These are phyloP conservation scores for Jacaranda mimosifolia DNA, from an alignment of 257 asterid species.

Conservation along the genomic window DNA sequence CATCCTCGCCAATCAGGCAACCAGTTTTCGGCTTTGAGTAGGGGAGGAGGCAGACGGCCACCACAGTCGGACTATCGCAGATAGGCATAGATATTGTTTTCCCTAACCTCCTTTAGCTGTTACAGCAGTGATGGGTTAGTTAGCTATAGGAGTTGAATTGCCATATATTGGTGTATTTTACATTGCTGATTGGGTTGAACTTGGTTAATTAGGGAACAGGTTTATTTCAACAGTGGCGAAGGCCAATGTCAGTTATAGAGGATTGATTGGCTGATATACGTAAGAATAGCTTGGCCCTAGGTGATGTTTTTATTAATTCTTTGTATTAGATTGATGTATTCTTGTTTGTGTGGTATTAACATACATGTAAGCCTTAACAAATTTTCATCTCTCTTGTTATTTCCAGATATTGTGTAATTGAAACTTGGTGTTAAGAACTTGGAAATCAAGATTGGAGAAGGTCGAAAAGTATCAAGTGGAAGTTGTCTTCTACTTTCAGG, in stretches of 20 bases:
- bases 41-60: slow-evolving; percentile 72
- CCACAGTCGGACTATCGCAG: slow-evolving; percentile 64
- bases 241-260: slow-evolving; percentile 19
- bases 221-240: neutral
- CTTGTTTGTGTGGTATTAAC: slow-evolving; percentile 26
- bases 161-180: slow-evolving; percentile 18
- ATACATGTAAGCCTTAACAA: slow-evolving; percentile 3
- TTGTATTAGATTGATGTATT: neutral
- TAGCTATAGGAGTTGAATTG: slow-evolving; percentile 22
- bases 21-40: slow-evolving; percentile 61
- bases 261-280: slow-evolving; percentile 16
- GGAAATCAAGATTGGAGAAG: too few relatives aligned
- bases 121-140: slow-evolving; percentile 8
- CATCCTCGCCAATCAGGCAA: slow-evolving; percentile 62
- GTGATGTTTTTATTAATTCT: neutral
- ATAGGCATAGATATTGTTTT: slow-evolving; percentile 37
- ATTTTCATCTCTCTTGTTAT: neutral
- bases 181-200: slow-evolving; percentile 1
- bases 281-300: slow-evolving; percentile 28
- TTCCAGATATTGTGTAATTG: too few relatives aligned
- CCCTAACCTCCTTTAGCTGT: slow-evolving; percentile 23
- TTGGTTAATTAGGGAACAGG: slow-evolving; percentile 22
- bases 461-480: too few relatives aligned
- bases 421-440: too few relatives aligned
- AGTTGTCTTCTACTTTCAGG: too few relatives aligned